Evolutionary conservation across 2,329 filamentous ascomycete species (phyloP).

Genomic region (Byssothecium circinans): DNA sequence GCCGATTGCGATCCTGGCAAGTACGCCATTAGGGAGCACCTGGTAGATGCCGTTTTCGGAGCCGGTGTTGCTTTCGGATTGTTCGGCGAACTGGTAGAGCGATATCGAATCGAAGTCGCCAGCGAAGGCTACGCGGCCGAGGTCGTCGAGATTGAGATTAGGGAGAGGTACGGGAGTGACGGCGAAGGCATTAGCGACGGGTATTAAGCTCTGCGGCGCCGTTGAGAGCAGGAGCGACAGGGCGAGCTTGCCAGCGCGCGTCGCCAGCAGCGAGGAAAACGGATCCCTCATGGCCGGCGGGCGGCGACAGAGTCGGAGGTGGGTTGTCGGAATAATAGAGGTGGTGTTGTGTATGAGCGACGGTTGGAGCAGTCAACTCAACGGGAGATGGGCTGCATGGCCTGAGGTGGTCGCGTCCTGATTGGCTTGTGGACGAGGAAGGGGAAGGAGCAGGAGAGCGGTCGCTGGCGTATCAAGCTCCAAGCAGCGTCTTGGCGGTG

Average conservation of each 20-base stretch:
- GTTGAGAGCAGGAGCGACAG: constrained; percentile 37
- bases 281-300: constrained; percentile 39
- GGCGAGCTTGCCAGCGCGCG: constrained; percentile 41
- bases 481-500: constrained; percentile 9
- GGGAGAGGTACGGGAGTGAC: constrained; percentile 66
- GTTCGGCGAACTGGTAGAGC: constrained; percentile 80
- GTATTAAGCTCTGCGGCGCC: constrained; percentile 17
- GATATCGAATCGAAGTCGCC: constrained; percentile 93
- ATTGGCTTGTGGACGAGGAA: constrained; percentile 15
- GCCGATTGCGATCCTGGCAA: constrained; percentile 66
- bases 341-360: constrained; percentile 3
- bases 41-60: constrained; percentile 80
- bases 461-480: constrained; percentile 19
- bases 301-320: constrained; percentile 24
- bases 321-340: constrained; percentile 21
- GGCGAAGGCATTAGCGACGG: constrained; percentile 40
- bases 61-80: constrained; percentile 67
- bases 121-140: constrained; percentile 82
- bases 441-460: constrained; percentile 22
- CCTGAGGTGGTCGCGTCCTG: constrained; percentile 9
- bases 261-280: constrained; percentile 42
- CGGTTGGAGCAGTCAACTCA: constrained; percentile 8
- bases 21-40: constrained; percentile 81
- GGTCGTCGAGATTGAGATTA: constrained; percentile 73
- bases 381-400: constrained; percentile 16